Conservation (phyloP, 1,284 basidiomycete species). For the Ceratobasidium sp. region DNA sequence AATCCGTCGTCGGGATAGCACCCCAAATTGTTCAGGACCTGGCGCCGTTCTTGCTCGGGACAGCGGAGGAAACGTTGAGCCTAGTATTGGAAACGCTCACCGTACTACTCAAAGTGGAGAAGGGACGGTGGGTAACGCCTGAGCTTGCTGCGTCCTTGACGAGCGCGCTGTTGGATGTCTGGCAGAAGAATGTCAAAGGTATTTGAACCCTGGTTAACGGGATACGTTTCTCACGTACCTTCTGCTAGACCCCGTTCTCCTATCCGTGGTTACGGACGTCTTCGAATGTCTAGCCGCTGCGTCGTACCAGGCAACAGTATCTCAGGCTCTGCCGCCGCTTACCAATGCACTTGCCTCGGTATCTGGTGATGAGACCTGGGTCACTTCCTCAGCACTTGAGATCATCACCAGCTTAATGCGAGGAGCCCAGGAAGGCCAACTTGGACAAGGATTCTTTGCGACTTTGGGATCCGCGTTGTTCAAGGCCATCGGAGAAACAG, state of each 20-base stretch:
- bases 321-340: slow-evolving; percentile 77
- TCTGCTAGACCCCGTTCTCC: slow-evolving; percentile 82
- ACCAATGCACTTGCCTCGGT: slow-evolving; percentile 54
- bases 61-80: slow-evolving; percentile 90
- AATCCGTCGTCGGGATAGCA: slow-evolving; percentile 71
- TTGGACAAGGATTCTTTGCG: slow-evolving; percentile 82
- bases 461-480: slow-evolving; percentile 81
- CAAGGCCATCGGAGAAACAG: slow-evolving; percentile 69
- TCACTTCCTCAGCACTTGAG: slow-evolving; percentile 82
- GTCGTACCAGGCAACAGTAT: slow-evolving; percentile 75
- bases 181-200: slow-evolving; percentile 88
- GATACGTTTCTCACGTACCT: slow-evolving; percentile 11
- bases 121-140: slow-evolving; percentile 73
- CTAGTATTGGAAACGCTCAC: slow-evolving; percentile 88
- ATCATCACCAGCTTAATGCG: slow-evolving; percentile 76
- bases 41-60: slow-evolving; percentile 81
- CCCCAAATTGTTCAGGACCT: slow-evolving; percentile 83
- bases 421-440: slow-evolving; percentile 68
- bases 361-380: slow-evolving; percentile 69
- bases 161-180: slow-evolving; percentile 75
- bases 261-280: slow-evolving; percentile 87
- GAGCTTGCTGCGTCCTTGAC: slow-evolving; percentile 74
- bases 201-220: slow-evolving; percentile 36
- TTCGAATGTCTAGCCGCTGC: slow-evolving; percentile 70
- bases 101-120: slow-evolving; percentile 78